Conservation (phyloP, 129 eudicot genomes). For the Rutidosis leptorrhynchoides region DNA sequence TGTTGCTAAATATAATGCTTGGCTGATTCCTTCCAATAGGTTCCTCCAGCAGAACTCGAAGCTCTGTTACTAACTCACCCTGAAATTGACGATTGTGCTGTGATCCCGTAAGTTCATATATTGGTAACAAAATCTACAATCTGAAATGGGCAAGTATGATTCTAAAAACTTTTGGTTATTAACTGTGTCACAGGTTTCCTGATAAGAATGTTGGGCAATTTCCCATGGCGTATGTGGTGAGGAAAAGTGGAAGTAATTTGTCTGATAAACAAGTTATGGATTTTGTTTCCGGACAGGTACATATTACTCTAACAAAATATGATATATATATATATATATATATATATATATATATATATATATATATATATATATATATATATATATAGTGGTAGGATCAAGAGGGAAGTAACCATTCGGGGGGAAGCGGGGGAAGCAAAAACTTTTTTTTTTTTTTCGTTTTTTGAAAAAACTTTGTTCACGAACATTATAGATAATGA, state of each 20-base stretch:
- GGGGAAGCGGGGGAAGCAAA: too few relatives aligned
- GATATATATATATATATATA: too few relatives aligned
- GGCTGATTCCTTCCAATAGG: slow-evolving; percentile 35
- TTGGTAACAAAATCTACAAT: not conserved
- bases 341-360: too few relatives aligned
- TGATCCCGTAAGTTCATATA: slow-evolving; percentile 75
- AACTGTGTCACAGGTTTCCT: slow-evolving; percentile 60
- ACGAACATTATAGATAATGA: too few relatives aligned
- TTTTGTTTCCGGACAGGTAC: slow-evolving; percentile 76
- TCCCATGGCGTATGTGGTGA: slow-evolving; percentile 97
- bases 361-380: too few relatives aligned
- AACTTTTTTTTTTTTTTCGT: too few relatives aligned
- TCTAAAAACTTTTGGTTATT: not conserved
- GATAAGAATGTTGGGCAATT: slow-evolving; percentile 81
- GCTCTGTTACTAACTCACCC: slow-evolving; percentile 87
- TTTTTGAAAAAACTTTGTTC: too few relatives aligned
- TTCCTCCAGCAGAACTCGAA: slow-evolving; percentile 97
- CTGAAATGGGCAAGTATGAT: not conserved
- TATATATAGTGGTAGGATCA: too few relatives aligned
- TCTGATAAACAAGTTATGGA: slow-evolving; percentile 69
- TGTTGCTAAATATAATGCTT: not conserved
- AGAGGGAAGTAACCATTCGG: too few relatives aligned
- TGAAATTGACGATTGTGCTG: slow-evolving; percentile 84
- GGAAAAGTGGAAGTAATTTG: slow-evolving; percentile 53
- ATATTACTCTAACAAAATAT: not conserved